Evolutionary conservation across 2,329 filamentous ascomycete genomes (phyloP).

Genomic region (Rutstroemia sydowiana): DNA sequence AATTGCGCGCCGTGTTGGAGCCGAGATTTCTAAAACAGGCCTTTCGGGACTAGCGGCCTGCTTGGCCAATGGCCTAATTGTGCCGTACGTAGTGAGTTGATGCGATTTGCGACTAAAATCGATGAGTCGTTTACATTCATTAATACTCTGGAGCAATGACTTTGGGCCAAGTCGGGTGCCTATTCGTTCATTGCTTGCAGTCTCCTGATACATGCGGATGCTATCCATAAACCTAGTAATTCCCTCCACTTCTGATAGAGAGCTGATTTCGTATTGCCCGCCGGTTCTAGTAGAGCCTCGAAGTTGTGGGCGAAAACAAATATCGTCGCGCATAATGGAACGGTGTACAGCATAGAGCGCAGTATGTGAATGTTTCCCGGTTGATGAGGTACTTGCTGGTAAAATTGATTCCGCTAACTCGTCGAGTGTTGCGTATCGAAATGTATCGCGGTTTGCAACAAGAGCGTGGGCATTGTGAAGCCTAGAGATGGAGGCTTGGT

Average conservation of each 20-base stretch:
- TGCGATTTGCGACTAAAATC: slow-evolving; percentile 43
- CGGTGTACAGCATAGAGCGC: slow-evolving; percentile 65
- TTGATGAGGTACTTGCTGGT: slow-evolving; percentile 16
- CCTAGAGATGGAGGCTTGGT: slow-evolving; percentile 37
- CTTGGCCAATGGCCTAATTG: slow-evolving; percentile 34
- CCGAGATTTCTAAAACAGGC: background rate
- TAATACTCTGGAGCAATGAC: slow-evolving; percentile 36
- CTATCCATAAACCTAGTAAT: slow-evolving; percentile 42
- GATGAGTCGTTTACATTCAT: slow-evolving; percentile 43
- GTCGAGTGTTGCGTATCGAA: slow-evolving; percentile 36
- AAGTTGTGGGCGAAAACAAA: slow-evolving; percentile 50
- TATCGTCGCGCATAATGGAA: slow-evolving; percentile 51
- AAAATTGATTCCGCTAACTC: slow-evolving; percentile 39
- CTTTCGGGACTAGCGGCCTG: slow-evolving; percentile 7
- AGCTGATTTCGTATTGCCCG: slow-evolving; percentile 56
- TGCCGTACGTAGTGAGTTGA: slow-evolving; percentile 43
- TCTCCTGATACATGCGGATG: slow-evolving; percentile 32
- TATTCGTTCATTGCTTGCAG: background rate
- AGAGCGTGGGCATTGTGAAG: slow-evolving; percentile 43
- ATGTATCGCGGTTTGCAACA: slow-evolving; percentile 37
- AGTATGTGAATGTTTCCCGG: slow-evolving; percentile 35
- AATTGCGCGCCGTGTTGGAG: slow-evolving; percentile 11
- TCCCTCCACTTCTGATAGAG: slow-evolving; percentile 43
- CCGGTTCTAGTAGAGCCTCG: slow-evolving; percentile 41
- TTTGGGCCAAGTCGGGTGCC: background rate